A percentile compares a stretch with the other conserved stretches of the same genome.
These are phyloP conservation scores for Camellia oleifera DNA, from an alignment of 179 eudicot genomes.

Conservation along the genomic window DNA sequence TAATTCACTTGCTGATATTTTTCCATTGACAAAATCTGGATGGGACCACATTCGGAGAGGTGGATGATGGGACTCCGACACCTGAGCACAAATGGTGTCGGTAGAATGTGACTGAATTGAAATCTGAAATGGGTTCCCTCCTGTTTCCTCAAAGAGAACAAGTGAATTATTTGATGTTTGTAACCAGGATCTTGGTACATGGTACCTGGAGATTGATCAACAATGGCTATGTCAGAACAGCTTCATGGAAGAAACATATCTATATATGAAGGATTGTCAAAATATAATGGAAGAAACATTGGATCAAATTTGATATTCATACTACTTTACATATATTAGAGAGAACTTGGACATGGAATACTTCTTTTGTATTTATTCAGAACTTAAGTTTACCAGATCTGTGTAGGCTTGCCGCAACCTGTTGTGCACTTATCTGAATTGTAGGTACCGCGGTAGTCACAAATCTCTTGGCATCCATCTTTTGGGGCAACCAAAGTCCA, in stretches of 20 bases:
- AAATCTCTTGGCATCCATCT: slow-evolving; percentile 63
- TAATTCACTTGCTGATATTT: slow-evolving; percentile 31
- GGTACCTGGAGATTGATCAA: slow-evolving; percentile 44
- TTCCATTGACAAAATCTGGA: slow-evolving; percentile 31
- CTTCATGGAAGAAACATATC: not conserved
- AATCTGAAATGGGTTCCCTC: slow-evolving; percentile 78
- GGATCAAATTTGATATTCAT: not conserved
- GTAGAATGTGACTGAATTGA: slow-evolving; percentile 45
- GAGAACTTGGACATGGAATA: not conserved
- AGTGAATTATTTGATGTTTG: slow-evolving; percentile 59
- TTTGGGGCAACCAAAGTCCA: slow-evolving; percentile 69
- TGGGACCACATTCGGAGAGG: slow-evolving; percentile 71
- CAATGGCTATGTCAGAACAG: not conserved
- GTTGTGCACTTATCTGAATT: slow-evolving; percentile 70
- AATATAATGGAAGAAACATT: slow-evolving; percentile 2
- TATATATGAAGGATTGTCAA: not conserved
- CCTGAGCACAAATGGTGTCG: slow-evolving; percentile 51
- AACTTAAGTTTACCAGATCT: slow-evolving; percentile 52
- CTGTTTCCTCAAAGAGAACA: slow-evolving; percentile 85
- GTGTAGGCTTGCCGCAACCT: slow-evolving; percentile 90
- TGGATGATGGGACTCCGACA: slow-evolving; percentile 69
- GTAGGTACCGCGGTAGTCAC: slow-evolving; percentile 88
- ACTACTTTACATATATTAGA: not conserved
- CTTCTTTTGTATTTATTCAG: not conserved
- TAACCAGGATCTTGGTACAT: slow-evolving; percentile 55